Conservation (phyloP, 352 stramenopile genomes). For the Globisporangium megalacanthum region DNA sequence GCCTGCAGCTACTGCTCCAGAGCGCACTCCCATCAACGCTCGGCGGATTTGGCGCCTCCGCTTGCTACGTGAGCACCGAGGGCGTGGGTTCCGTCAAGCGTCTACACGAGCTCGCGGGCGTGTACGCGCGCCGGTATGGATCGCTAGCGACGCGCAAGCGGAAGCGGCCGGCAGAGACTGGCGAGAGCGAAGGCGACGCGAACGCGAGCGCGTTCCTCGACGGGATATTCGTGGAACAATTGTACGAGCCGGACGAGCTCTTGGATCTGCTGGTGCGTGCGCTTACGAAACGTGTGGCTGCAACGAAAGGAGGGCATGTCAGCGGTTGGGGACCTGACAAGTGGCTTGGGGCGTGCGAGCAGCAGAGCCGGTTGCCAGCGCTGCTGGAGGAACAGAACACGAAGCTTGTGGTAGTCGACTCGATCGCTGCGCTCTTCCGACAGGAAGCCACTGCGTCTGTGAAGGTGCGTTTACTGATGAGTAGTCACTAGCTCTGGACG, state of each 20-base stretch:
- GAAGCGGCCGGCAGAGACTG: conserved; percentile 11
- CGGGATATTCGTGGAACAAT: conserved; percentile 72
- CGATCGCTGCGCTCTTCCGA: conserved; percentile 70
- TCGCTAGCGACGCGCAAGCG: conserved; percentile 44
- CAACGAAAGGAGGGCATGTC: too few relatives aligned
- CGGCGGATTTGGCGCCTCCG: conserved; percentile 49
- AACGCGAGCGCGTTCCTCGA: conserved; percentile 49
- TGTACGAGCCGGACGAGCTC: conserved; percentile 64
- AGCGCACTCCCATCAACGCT: conserved; percentile 40
- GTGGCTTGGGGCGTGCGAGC: not conserved
- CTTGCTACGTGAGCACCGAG: conserved; percentile 82
- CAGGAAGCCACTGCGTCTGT: conserved; percentile 60
- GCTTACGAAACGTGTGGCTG: not conserved
- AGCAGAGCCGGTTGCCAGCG: conserved; percentile 65
- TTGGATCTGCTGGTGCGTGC: conserved; percentile 50
- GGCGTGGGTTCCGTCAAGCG: conserved; percentile 66
- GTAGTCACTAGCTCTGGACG: not conserved
- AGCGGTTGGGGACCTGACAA: too few relatives aligned
- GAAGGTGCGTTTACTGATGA: conserved; percentile 29
- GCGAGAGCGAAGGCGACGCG: not conserved
- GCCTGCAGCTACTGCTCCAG: conserved; percentile 70
- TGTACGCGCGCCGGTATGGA: conserved; percentile 41
- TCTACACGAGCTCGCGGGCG: conserved; percentile 53
- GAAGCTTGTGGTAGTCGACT: conserved; percentile 79
- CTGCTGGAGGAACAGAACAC: conserved; percentile 68